Evolutionary conservation across 208 protist genomes (phyloP).

Genomic region (Balamuthia mandrillaris): DNA sequence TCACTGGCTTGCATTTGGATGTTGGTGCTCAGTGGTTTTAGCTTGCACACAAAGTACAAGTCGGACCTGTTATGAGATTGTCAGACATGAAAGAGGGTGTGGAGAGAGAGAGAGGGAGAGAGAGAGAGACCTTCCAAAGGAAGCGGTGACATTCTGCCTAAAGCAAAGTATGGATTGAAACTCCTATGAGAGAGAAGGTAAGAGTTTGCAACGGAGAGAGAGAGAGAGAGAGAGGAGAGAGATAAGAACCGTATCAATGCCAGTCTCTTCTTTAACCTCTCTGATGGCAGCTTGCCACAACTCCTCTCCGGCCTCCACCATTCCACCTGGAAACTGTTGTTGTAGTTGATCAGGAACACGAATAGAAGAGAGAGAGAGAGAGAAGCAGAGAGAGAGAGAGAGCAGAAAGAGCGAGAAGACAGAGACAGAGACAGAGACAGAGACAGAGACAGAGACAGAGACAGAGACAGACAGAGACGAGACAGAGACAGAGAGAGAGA

Average conservation of each 20-base stretch:
- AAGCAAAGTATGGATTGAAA: conserved; percentile 31
- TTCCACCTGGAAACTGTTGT: conserved; percentile 31
- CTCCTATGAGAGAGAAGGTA: neutral
- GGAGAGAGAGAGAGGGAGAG: neutral
- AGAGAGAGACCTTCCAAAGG: neutral
- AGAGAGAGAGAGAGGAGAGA: no score
- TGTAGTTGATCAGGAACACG: no score
- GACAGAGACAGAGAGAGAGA: no score
- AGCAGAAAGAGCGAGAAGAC: no score
- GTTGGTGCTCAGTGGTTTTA: conserved; percentile 23
- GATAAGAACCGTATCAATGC: conserved; percentile 21
- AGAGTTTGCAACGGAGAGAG: no score
- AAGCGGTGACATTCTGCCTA: neutral
- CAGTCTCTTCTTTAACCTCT: conserved; percentile 33
- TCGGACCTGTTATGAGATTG: conserved; percentile 4
- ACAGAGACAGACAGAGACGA: no score
- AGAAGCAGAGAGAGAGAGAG: no score
- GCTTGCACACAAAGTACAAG: conserved; percentile 8
- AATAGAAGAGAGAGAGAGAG: no score
- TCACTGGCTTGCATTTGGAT: conserved; percentile 31
- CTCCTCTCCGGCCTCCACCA: neutral
- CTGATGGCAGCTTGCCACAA: neutral
- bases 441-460: no score
- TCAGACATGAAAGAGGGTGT: neutral
- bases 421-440: no score